phyloP scores from a whole-genome alignment of 129 eudicot genomes.

The Erigeron canadensis region DNA sequence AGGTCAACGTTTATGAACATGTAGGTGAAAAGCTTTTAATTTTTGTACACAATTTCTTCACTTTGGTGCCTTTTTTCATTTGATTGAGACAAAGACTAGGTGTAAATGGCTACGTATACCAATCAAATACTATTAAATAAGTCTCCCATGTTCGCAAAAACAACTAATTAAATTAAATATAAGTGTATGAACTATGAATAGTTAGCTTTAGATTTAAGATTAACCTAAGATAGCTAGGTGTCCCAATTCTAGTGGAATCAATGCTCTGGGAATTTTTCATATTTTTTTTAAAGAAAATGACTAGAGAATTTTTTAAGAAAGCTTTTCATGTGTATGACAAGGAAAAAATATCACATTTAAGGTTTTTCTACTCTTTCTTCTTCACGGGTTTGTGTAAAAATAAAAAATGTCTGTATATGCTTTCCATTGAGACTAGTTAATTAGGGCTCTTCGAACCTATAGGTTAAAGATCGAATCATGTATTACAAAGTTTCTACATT shows the following conservation, averaged over 20 bases:
- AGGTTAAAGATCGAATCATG: no score
- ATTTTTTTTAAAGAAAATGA: background rate
- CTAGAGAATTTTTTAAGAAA: no score
- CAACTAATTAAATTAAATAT: background rate
- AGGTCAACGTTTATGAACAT: background rate
- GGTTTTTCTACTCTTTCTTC: no score
- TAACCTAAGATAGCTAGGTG: background rate
- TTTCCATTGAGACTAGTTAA: no score
- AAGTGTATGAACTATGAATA: background rate
- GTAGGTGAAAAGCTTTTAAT: background rate
- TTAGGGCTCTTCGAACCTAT: no score
- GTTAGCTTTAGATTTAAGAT: background rate
- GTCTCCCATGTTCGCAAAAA: no score
- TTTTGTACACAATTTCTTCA: background rate
- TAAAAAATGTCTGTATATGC: no score
- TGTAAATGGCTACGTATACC: background rate
- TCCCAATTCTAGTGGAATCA: background rate
- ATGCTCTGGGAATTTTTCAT: background rate
- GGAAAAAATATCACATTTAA: background rate
- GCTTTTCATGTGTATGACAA: background rate
- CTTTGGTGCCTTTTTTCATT: background rate
- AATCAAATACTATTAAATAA: no score
- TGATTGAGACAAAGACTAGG: background rate
- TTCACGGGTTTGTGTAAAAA: no score
- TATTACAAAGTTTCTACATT: no score